Evolutionary conservation across 2,329 filamentous ascomycete species (phyloP).

Genomic region (Aspergillus sp.): DNA sequence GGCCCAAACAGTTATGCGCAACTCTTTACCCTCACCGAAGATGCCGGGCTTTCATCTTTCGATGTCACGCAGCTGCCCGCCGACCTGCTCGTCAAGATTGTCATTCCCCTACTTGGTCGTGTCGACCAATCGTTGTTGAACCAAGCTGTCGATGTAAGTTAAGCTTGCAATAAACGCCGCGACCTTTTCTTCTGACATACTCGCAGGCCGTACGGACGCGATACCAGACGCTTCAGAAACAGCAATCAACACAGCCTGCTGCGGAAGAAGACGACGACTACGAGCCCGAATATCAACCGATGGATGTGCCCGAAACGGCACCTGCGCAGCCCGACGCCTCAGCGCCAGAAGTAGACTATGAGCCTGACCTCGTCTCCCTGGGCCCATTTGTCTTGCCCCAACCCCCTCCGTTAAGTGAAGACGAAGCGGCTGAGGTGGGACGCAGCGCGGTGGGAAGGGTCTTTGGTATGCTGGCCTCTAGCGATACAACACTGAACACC

Average conservation of each 20-base stretch:
- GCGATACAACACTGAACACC: slow-evolving; percentile 64
- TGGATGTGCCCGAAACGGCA: slow-evolving; percentile 50
- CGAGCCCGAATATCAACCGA: slow-evolving; percentile 79
- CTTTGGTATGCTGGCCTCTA: slow-evolving; percentile 71
- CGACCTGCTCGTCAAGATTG: slow-evolving; percentile 74
- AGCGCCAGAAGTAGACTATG: slow-evolving; percentile 68
- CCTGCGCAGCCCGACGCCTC: slow-evolving; percentile 63
- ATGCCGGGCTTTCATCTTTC: slow-evolving; percentile 72
- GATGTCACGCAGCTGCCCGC: slow-evolving; percentile 78
- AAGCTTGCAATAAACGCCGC: background rate
- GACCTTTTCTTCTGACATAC: slow-evolving; percentile 13
- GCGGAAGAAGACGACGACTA: slow-evolving; percentile 84
- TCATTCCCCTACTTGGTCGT: slow-evolving; percentile 72
- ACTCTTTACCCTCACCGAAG: slow-evolving; percentile 80
- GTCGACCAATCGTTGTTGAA: slow-evolving; percentile 69
- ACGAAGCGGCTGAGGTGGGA: slow-evolving; percentile 71
- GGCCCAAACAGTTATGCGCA: slow-evolving; percentile 78
- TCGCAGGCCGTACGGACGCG: slow-evolving; percentile 40
- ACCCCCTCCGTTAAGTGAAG: slow-evolving; percentile 69
- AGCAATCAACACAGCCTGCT: slow-evolving; percentile 35
- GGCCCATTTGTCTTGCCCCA: slow-evolving; percentile 77
- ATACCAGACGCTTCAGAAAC: slow-evolving; percentile 37
- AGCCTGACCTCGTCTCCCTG: slow-evolving; percentile 60
- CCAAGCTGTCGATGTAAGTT: slow-evolving; percentile 67
- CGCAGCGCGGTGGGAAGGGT: slow-evolving; percentile 73